Evolutionary conservation across 164 flowering plant species (phyloP).

Genomic region (Magnolia sinica): DNA sequence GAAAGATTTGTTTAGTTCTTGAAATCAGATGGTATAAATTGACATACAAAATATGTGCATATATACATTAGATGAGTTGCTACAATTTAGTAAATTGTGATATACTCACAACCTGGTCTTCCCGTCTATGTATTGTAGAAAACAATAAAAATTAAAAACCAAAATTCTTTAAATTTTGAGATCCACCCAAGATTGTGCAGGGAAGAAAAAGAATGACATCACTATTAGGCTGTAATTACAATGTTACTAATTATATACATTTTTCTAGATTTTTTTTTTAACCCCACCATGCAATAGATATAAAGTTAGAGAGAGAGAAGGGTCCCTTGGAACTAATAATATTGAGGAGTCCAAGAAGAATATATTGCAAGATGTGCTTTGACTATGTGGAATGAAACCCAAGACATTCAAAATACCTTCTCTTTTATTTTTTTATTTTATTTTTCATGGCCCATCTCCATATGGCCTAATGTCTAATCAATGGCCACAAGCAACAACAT

Average conservation of each 20-base stretch:
- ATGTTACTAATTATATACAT: background rate
- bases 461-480: background rate
- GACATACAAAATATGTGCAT: too few species aligned
- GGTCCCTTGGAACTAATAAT: slow-evolving; percentile 4
- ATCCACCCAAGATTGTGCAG: background rate
- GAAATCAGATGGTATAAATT: too few species aligned
- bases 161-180: background rate
- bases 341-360: slow-evolving; percentile 11
- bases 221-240: background rate
- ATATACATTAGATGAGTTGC: too few species aligned
- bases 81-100: too few species aligned
- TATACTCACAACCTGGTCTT: too few species aligned
- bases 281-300: background rate
- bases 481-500: background rate
- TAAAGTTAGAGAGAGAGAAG: background rate
- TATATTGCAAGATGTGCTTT: slow-evolving; percentile 8
- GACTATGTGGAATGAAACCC: background rate
- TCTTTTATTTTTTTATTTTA: background rate
- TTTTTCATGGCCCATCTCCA: background rate
- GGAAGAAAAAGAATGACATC: background rate
- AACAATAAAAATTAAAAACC: too few species aligned
- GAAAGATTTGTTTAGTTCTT: too few species aligned
- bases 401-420: background rate
- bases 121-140: too few species aligned
- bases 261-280: background rate